Conservation (phyloP, 2,329 filamentous ascomycete genomes). For the Lachnellula hyalina region DNA sequence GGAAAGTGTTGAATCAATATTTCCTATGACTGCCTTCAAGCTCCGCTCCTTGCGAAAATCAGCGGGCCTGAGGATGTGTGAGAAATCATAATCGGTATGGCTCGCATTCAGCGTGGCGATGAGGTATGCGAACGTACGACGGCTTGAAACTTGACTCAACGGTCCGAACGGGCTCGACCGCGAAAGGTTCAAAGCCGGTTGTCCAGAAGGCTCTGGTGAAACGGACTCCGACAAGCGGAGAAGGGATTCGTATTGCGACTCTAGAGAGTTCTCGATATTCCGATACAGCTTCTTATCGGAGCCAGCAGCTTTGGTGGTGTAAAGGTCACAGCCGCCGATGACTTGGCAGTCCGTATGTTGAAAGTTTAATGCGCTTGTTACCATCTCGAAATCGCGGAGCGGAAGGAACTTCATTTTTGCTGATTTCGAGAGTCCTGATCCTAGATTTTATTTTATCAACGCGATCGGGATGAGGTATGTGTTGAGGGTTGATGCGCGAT, state of each 20-base stretch:
- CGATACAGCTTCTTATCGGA: conserved; percentile 97
- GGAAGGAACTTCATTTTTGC: conserved; percentile 70
- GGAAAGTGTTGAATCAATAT: conserved; percentile 79
- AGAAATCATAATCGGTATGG: conserved; percentile 96
- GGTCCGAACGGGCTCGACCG: conserved; percentile 89
- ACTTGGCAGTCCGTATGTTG: conserved; percentile 90
- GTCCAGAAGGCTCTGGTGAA: conserved; percentile 68
- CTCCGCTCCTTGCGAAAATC: conserved; percentile 86
- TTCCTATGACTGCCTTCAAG: conserved; percentile 76
- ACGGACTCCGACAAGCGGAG: conserved; percentile 81
- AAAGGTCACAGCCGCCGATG: conserved; percentile 89
- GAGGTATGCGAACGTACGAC: conserved; percentile 89
- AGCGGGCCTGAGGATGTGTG: conserved; percentile 77
- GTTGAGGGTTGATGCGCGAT: conserved; percentile 19
- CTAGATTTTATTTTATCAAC: conserved; percentile 25
- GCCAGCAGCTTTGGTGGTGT: conserved; percentile 93
- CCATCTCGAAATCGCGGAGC: conserved; percentile 82
- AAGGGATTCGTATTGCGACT: conserved; percentile 84
- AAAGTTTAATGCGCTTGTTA: conserved; percentile 91
- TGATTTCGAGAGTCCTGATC: conserved; percentile 16
- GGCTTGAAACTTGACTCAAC: conserved; percentile 79
- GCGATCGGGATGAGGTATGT: conserved; percentile 12
- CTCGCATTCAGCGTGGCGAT: conserved; percentile 96
- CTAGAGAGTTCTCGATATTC: conserved; percentile 85
- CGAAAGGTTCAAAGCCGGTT: conserved; percentile 64